Evolutionary conservation across 768 basidiomycete genomes (phyloP).

Genomic region (Cyclocybe aegerita): DNA sequence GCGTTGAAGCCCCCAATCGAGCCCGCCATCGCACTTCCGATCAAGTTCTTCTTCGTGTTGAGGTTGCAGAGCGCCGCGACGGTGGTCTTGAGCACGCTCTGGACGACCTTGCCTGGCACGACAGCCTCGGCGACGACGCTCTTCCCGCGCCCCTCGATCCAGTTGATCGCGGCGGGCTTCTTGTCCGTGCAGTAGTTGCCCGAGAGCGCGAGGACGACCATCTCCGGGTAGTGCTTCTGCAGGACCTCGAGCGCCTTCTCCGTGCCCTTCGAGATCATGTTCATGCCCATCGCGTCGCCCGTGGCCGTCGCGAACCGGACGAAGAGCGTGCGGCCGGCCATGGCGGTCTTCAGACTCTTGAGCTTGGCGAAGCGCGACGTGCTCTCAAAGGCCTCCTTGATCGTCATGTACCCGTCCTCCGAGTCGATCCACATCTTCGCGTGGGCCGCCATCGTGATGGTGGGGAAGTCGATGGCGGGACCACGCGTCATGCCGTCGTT

Average conservation of each 20-base stretch:
- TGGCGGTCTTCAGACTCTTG: constrained; percentile 79
- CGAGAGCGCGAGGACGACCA: constrained; percentile 86
- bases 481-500: constrained; percentile 98
- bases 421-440: constrained; percentile 88
- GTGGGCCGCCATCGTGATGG: constrained; percentile 72
- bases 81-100: constrained; percentile 92
- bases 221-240: constrained; percentile 81
- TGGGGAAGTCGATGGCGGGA: constrained; percentile 96
- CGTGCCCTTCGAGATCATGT: constrained; percentile 99
- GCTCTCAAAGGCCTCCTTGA: constrained; percentile 88
- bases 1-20: constrained; percentile 98
- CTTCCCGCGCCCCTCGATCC: constrained; percentile 99
- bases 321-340: constrained; percentile 93
- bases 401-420: constrained; percentile 69
- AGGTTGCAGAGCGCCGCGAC: constrained; percentile 86
- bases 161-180: constrained; percentile 99
- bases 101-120: constrained; percentile 85
- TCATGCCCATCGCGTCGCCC: constrained; percentile 99
- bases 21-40: constrained; percentile 98
- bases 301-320: constrained; percentile 93
- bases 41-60: constrained; percentile 95
- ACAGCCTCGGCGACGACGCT: constrained; percentile 96
- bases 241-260: constrained; percentile 89
- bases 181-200: constrained; percentile 99
- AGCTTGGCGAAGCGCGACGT: constrained; percentile 92